Conservation (phyloP, 2,329 filamentous ascomycete species). For the Fusarium oxysporum region DNA sequence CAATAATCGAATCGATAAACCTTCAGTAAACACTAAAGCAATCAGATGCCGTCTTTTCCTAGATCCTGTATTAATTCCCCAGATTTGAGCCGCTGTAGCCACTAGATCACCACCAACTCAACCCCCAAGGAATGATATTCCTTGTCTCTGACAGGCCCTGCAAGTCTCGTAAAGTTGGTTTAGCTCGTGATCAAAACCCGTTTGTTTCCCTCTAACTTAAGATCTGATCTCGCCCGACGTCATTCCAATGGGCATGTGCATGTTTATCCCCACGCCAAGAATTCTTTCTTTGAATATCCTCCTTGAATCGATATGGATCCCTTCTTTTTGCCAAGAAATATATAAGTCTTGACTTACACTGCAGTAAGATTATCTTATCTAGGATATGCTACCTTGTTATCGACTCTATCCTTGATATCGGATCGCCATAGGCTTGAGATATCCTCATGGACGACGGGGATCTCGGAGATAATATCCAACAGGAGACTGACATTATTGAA, state of each 20-base stretch:
- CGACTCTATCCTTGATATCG: neutral
- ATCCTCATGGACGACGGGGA: conserved; percentile 56
- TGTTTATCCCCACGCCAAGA: conserved; percentile 17
- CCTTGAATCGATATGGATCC: neutral
- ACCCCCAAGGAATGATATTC: neutral
- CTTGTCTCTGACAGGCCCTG: conserved; percentile 9
- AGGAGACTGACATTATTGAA: conserved; percentile 48
- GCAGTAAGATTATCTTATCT: neutral
- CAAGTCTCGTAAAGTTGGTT: neutral
- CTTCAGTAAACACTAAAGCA: neutral
- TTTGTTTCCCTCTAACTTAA: neutral
- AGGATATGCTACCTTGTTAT: neutral
- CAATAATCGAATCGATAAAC: neutral
- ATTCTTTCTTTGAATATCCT: neutral
- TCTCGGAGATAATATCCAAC: conserved; percentile 52
- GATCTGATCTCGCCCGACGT: conserved; percentile 9
- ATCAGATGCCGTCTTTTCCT: conserved; percentile 8
- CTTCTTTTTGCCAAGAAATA: conserved; percentile 4
- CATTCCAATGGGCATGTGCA: conserved; percentile 1
- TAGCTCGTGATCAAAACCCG: conserved; percentile 23
- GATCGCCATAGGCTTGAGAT: neutral
- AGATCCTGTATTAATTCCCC: neutral
- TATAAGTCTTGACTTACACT: neutral
- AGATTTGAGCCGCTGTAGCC: conserved; percentile 19
- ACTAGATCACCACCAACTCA: neutral